Conservation (phyloP, 345 rosid genomes). For the Odontarrhena argentea region DNA sequence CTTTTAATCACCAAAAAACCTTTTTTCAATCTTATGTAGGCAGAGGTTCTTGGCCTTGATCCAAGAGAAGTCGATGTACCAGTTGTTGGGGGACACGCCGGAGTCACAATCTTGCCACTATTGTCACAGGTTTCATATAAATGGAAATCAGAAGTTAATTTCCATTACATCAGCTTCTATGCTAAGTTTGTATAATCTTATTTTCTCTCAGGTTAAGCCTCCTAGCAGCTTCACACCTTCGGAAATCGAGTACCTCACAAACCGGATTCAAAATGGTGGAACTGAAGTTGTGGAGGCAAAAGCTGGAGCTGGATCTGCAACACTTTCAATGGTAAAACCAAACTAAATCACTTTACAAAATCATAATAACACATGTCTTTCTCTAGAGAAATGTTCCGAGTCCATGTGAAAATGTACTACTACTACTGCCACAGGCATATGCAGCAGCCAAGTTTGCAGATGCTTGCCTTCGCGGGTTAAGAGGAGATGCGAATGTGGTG, state of each 20-base stretch:
- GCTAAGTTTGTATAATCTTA: neutral
- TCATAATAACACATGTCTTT: slow-evolving; percentile 1
- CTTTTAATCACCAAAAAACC: slow-evolving; percentile 1
- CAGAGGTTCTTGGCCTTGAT: slow-evolving; percentile 94
- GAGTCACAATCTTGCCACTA: slow-evolving; percentile 94
- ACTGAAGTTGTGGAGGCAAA: slow-evolving; percentile 92
- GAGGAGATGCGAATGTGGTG: slow-evolving; percentile 69
- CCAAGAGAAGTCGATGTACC: slow-evolving; percentile 96
- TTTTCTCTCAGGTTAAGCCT: slow-evolving; percentile 59
- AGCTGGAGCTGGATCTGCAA: slow-evolving; percentile 86
- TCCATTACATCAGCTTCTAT: slow-evolving; percentile 2
- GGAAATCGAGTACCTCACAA: slow-evolving; percentile 69
- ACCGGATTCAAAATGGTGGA: slow-evolving; percentile 84
- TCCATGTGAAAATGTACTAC: neutral
- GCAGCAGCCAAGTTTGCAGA: slow-evolving; percentile 91
- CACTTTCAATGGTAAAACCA: slow-evolving; percentile 72
- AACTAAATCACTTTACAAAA: slow-evolving; percentile 4
- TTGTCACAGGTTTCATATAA: slow-evolving; percentile 66
- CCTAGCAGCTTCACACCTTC: slow-evolving; percentile 65
- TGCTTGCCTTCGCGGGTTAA: slow-evolving; percentile 72
- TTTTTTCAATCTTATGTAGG: slow-evolving; percentile 52
- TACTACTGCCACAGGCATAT: slow-evolving; percentile 54
- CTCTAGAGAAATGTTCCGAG: neutral
- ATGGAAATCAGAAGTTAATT: neutral
- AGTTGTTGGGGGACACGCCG: slow-evolving; percentile 95